phyloP scores from a whole-genome alignment of 805 yeast species.

The Lipomyces starkeyi region DNA sequence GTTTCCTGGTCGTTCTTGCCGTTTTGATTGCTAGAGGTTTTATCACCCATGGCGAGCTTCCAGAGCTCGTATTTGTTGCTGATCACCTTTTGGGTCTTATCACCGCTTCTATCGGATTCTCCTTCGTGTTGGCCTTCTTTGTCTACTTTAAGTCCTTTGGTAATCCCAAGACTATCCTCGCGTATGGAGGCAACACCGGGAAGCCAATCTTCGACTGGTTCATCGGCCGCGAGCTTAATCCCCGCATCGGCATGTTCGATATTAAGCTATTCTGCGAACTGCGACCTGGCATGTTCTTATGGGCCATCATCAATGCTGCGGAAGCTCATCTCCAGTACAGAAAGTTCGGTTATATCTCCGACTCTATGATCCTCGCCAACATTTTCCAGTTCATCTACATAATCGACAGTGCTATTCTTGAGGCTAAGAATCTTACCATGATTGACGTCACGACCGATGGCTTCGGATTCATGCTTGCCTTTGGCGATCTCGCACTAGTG shows the following conservation, averaged over 20 bases:
- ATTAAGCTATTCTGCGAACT: slow-evolving; percentile 91
- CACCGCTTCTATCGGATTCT: slow-evolving; percentile 65
- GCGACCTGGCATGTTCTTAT: slow-evolving; percentile 89
- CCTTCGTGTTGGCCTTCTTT: slow-evolving; percentile 64
- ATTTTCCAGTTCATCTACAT: slow-evolving; percentile 79
- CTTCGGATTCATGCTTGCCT: slow-evolving; percentile 93
- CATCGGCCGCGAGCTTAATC: slow-evolving; percentile 95
- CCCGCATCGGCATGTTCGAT: slow-evolving; percentile 82
- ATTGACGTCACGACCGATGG: slow-evolving; percentile 97
- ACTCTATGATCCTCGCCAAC: slow-evolving; percentile 73
- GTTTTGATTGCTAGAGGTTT: slow-evolving; percentile 59
- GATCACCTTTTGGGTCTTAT: slow-evolving; percentile 70
- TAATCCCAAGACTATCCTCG: slow-evolving; percentile 65
- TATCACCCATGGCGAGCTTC: slow-evolving; percentile 52
- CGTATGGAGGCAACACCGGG: slow-evolving; percentile 86
- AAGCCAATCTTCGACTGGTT: slow-evolving; percentile 79
- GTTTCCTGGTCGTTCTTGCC: slow-evolving; percentile 54
- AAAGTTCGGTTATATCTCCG: slow-evolving; percentile 62
- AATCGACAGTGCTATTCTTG: slow-evolving; percentile 90
- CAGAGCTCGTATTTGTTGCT: slow-evolving; percentile 76
- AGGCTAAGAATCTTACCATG: slow-evolving; percentile 88
- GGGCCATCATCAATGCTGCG: slow-evolving; percentile 76
- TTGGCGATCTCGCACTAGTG: slow-evolving; percentile 91
- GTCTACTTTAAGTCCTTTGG: slow-evolving; percentile 73
- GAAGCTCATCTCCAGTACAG: slow-evolving; percentile 82